Percentiles rank a stretch among this genome's conserved stretches.
Conservation (phyloP, 2,329 filamentous ascomycete species). For the Cytospora chrysosperma region DNA sequence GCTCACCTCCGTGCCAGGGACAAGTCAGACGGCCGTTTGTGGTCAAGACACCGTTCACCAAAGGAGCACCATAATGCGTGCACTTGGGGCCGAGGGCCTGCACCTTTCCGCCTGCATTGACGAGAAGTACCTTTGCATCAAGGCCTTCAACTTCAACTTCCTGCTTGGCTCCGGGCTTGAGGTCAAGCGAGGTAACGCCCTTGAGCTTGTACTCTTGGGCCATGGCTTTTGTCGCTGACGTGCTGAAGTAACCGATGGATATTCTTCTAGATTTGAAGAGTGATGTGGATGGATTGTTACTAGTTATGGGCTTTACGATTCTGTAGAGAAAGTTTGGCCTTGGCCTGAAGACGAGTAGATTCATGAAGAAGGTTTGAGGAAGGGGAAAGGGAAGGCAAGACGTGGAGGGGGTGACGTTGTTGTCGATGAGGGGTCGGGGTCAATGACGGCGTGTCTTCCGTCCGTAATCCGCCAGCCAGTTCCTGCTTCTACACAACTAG, state of each 20-base stretch:
- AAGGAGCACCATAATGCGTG: slow-evolving; percentile 87
- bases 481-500: background rate
- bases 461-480: background rate
- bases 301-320: slow-evolving; percentile 4
- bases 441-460: slow-evolving; percentile 15
- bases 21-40: slow-evolving; percentile 82
- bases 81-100: slow-evolving; percentile 83
- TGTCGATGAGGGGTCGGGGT: slow-evolving; percentile 14
- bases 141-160: slow-evolving; percentile 91
- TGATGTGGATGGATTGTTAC: background rate
- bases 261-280: background rate
- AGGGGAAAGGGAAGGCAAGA: background rate
- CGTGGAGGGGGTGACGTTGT: background rate
- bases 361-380: slow-evolving; percentile 4
- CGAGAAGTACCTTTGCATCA: slow-evolving; percentile 81
- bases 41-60: slow-evolving; percentile 82
- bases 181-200: slow-evolving; percentile 68
- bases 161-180: slow-evolving; percentile 79
- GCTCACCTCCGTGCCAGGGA: slow-evolving; percentile 89
- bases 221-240: slow-evolving; percentile 41
- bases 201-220: slow-evolving; percentile 69
- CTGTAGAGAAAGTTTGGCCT: slow-evolving; percentile 6
- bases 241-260: background rate
- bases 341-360: slow-evolving; percentile 4
- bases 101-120: slow-evolving; percentile 73